Evolutionary conservation across 2,329 filamentous ascomycete genomes (phyloP), one percentile per base, ranked within the genome.

Genomic region (Exophiala calicioides): DNA sequence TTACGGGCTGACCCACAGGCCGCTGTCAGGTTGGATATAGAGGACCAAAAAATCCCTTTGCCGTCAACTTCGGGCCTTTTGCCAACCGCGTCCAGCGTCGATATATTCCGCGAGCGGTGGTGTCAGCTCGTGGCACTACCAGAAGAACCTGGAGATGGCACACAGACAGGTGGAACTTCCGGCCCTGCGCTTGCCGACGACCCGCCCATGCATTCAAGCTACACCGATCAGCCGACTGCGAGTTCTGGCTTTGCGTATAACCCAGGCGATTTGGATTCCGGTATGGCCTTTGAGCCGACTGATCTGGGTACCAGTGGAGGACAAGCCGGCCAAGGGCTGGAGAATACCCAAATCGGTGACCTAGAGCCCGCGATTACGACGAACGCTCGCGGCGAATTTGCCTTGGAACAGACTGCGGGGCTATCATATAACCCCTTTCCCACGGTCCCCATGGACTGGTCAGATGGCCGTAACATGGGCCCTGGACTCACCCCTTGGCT

Each of bases 61-160:
- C 66, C 65, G 1, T 49, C 60, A 18, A 69, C 65, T 44, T 51
- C 60, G 16, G 62, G 58, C 1, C 49, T 56, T 4, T 59, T 63
- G 34, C 44, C 57, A 43, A 24, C 47, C 10, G 53, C 42, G 16
- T 57, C 50, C 8, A 35, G 26, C 16, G 47, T 51, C 13, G 55
- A 56, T 6, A 6, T 51, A 4, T 65, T 62, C 40, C 57, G 58
- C 20, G 48, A 60, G 13, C 58, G 55, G 24, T 69, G 66, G 66
- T 59, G 57, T 19, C 47, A 60, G 35, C 54, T 68, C 15, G 18
- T 66, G n/a, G 32, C 13, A 4, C 43, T 45, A n/a, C 29, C 43
- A 35, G 7, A 19, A 21, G 20, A 21, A 8, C 30, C 16, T 4
- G 27, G 5, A 36, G 31, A 19, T 23, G 15, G 33, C 24, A 38